Percentiles rank a stretch among this genome's conserved stretches.
These are phyloP conservation scores for Termitomyces eurrhizus DNA, from an alignment of 768 basidiomycete genomes.

Conservation along the genomic window DNA sequence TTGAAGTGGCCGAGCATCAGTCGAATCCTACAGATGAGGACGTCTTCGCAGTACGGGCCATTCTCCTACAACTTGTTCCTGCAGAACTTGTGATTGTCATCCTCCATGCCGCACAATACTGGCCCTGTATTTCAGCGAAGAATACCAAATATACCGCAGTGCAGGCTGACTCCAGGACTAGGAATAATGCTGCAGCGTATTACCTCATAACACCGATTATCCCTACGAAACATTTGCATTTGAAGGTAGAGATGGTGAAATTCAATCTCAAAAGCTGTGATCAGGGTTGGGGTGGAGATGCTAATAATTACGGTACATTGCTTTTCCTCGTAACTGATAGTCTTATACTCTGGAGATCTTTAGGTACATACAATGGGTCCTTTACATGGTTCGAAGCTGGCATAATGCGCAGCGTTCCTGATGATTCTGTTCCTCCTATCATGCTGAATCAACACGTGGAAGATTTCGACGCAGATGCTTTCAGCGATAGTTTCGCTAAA, in stretches of 20 bases:
- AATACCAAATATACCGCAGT: slow-evolving; percentile 1
- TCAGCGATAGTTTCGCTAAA: not conserved
- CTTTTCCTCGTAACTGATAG: not conserved
- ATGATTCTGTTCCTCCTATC: not conserved
- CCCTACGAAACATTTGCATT: slow-evolving; percentile 2
- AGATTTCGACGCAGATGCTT: slow-evolving; percentile 6
- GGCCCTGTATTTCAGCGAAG: slow-evolving; percentile 18
- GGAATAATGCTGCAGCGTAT: slow-evolving; percentile 11
- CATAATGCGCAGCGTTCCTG: slow-evolving; percentile 20
- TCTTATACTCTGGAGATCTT: not conserved
- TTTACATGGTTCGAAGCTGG: slow-evolving; percentile 31
- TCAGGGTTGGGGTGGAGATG: slow-evolving; percentile 30
- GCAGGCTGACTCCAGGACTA: not conserved
- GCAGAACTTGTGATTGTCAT: slow-evolving; percentile 25
- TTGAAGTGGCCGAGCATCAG: not conserved
- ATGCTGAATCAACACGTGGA: not conserved
- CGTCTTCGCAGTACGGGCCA: slow-evolving; percentile 14
- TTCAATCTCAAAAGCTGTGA: slow-evolving; percentile 21
- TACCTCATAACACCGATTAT: slow-evolving; percentile 21
- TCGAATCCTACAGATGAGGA: slow-evolving; percentile 11
- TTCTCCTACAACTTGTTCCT: slow-evolving; percentile 19
- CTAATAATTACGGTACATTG: slow-evolving; percentile 16
- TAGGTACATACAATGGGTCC: slow-evolving; percentile 27
- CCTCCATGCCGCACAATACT: slow-evolving; percentile 24
- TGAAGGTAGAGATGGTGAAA: slow-evolving; percentile 18